These are phyloP conservation scores for Xylariomycetidae sp. DNA, from an alignment of 2,329 filamentous ascomycete genomes.

Conservation along the genomic window DNA sequence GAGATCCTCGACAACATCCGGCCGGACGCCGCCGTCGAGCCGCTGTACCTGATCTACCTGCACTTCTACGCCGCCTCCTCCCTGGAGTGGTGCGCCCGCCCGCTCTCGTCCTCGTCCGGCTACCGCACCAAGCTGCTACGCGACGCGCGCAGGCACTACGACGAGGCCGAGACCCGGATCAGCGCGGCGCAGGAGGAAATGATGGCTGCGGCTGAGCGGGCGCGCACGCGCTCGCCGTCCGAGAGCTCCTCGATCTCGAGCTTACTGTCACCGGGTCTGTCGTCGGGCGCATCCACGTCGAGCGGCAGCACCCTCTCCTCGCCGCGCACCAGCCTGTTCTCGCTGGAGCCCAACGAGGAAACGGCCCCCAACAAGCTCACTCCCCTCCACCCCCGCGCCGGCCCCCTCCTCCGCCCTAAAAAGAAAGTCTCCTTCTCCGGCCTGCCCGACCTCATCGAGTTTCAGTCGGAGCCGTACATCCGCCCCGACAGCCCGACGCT, in stretches of 20 bases:
- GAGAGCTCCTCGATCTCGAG: conserved; percentile 28
- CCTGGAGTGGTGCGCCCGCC: conserved; percentile 49
- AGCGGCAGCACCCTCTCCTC: conserved; percentile 41
- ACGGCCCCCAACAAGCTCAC: conserved; percentile 2
- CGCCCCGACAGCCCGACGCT: conserved; percentile 57
- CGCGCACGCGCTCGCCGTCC: neutral
- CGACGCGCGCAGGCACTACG: conserved; percentile 48
- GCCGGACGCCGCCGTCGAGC: conserved; percentile 39
- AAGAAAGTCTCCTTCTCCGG: conserved; percentile 41
- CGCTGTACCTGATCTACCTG: conserved; percentile 51
- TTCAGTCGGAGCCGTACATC: conserved; percentile 38
- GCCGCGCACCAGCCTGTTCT: conserved; percentile 37
- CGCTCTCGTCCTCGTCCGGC: conserved; percentile 37
- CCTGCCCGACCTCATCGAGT: conserved; percentile 24
- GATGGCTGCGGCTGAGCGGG: conserved; percentile 23
- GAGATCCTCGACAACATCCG: conserved; percentile 46
- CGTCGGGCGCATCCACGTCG: conserved; percentile 40
- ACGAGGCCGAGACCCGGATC: conserved; percentile 41
- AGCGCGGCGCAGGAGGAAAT: conserved; percentile 37
- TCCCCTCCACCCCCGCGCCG: conserved; percentile 1
- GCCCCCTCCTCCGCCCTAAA: conserved; percentile 21
- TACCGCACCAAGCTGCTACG: conserved; percentile 42
- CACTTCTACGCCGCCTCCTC: conserved; percentile 58
- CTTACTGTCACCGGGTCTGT: conserved; percentile 41
- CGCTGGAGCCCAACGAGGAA: conserved; percentile 15